These are phyloP conservation scores for bread wheat (Triticum aestivum) DNA, from an alignment of 176 grass and related monocot genomes.

Conservation along the genomic window DNA sequence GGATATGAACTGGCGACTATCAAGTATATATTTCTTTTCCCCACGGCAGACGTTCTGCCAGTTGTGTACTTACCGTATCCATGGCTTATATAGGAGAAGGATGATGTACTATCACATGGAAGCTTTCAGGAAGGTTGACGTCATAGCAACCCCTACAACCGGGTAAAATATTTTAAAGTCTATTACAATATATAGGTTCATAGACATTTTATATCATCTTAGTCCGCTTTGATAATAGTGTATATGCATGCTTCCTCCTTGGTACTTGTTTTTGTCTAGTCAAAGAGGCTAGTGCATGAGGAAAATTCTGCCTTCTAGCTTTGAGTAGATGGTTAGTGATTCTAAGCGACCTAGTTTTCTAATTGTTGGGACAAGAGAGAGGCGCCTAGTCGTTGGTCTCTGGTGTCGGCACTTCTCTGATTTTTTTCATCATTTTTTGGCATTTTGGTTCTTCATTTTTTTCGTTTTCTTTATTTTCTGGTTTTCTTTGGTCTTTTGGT, in stretches of 20 bases:
- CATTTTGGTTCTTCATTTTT: too few relatives aligned
- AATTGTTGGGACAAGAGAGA: too few relatives aligned
- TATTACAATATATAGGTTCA: neutral
- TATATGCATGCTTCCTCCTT: neutral
- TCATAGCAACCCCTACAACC: conserved; percentile 94
- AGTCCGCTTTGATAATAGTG: neutral
- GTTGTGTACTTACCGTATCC: conserved; percentile 7
- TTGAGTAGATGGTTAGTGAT: neutral
- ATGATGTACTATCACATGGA: conserved; percentile 95
- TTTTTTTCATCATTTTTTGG: too few relatives aligned
- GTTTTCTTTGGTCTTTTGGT: too few relatives aligned
- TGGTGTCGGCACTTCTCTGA: too few relatives aligned
- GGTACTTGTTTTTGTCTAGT: neutral
- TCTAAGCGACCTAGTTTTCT: neutral
- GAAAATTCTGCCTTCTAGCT: neutral
- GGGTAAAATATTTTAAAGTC: conserved; percentile 56
- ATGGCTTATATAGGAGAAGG: conserved; percentile 71
- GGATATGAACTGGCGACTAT: neutral
- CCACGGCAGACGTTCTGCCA: neutral
- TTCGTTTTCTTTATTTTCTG: too few relatives aligned
- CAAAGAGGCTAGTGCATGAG: neutral
- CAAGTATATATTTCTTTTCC: conserved; percentile 11
- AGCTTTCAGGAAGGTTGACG: conserved; percentile 93
- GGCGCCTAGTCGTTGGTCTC: too few relatives aligned
- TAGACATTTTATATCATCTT: neutral